These are phyloP conservation scores for Hygrophorus pudorinus DNA, from an alignment of 768 basidiomycete genomes.

Conservation along the genomic window DNA sequence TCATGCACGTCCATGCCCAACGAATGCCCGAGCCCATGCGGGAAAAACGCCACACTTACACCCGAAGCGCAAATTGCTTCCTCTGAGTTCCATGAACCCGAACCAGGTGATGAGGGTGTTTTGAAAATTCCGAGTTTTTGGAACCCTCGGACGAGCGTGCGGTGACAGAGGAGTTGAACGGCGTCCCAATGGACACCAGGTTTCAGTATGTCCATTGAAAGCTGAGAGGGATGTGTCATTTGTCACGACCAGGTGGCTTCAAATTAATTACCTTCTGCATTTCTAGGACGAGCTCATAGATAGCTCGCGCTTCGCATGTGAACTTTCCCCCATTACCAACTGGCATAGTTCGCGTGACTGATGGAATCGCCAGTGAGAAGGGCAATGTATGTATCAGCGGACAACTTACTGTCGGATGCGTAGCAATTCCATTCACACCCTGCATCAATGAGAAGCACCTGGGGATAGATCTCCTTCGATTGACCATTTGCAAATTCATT, in stretches of 20 bases:
- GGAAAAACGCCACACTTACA: conserved; percentile 81
- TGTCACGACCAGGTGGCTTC: background rate
- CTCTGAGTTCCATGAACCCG: conserved; percentile 49
- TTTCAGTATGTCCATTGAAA: conserved; percentile 56
- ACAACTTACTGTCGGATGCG: conserved; percentile 28
- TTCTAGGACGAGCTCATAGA: conserved; percentile 79
- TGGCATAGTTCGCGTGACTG: conserved; percentile 69
- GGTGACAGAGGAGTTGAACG: conserved; percentile 78
- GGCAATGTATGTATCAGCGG: background rate
- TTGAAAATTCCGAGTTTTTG: conserved; percentile 80
- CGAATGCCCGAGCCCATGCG: conserved; percentile 87
- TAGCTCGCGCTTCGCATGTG: conserved; percentile 65
- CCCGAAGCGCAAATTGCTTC: conserved; percentile 70
- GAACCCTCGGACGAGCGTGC: conserved; percentile 73
- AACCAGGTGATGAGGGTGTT: conserved; percentile 33
- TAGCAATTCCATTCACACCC: conserved; percentile 76
- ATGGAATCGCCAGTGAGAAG: background rate
- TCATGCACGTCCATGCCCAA: conserved; percentile 95
- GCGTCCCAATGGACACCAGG: conserved; percentile 88
- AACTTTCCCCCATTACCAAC: conserved; percentile 93
- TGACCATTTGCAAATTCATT: conserved; percentile 22
- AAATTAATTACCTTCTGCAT: conserved; percentile 69
- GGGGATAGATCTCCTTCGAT: conserved; percentile 37
- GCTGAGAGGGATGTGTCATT: conserved; percentile 24
- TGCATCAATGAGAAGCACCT: conserved; percentile 87